Base-by-base conservation (phyloP, 768 basidiomycete species). In the Gymnopilus junonius region DNA sequence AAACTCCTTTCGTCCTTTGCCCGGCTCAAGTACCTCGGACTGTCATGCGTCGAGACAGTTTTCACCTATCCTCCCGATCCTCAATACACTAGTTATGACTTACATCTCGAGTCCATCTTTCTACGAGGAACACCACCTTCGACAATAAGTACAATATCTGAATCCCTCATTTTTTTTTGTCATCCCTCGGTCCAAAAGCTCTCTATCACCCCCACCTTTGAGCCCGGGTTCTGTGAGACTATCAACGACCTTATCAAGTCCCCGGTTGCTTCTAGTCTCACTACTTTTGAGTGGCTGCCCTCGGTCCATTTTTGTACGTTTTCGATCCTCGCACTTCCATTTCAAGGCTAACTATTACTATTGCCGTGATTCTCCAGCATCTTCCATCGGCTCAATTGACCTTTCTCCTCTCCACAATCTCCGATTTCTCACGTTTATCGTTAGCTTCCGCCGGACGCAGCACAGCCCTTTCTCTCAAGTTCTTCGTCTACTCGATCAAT, bases 231-330 rank as follows among this genome's bases (percentile, higher is more conserved):
- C 34, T 63, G 66, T 37, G 65, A 67, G 10, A 40, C 67, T 1
- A 53, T 68, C 25, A 55, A 50, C 40, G 65, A 69, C 10, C 55
- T 71, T 20, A 65, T 71, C 46, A 59, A 59, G 20, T 5, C 48
- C 4, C 27, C 48, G 5, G 50, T 59, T 17, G 68, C 67, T 11
- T 58, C 59, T 3, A 58, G 64, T 23, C 45, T 71, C 21, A 62
- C 45, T 2, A 39, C 46, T 2, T 69, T 71, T 31, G 68, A 68
- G 61, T 71, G 70, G 70, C 42, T 71, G 8, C 70, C 70, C 6
- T 69, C 68, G 8, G 67, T 69, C 27, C 68, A 71, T 46, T 71
- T 68, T 55, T 61, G 70, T 71, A 58, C 48, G 70, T 67, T 11
- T 4, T 29, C 17, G 29, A 23, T 17, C 56, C n/a, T 25, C 43